phyloP scores from a whole-genome alignment of 495 filamentous ascomycete genomes.

The Xylaria telfairii region DNA sequence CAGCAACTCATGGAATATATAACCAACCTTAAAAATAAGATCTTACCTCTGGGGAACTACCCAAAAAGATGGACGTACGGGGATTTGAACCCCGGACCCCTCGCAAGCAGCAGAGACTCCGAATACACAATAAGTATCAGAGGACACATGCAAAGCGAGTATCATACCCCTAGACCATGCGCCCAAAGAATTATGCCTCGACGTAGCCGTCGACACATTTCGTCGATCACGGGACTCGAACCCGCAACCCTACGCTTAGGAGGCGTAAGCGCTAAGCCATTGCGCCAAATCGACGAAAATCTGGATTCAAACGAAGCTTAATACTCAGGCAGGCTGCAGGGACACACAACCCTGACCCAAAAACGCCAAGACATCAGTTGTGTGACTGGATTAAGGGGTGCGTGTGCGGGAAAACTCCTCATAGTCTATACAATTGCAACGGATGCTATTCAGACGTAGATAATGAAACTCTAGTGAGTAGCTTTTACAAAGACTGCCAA shows the following conservation, averaged over 20 bases:
- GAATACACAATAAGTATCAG: neutral
- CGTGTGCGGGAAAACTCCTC: no score
- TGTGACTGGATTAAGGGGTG: no score
- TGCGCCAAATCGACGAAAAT: constrained; percentile 26
- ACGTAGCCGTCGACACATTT: neutral
- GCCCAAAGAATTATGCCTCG: no score
- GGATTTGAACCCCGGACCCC: constrained; percentile 29
- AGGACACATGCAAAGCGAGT: constrained; percentile 21
- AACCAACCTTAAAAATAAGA: neutral
- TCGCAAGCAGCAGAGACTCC: constrained; percentile 11
- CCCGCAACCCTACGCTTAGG: constrained; percentile 29
- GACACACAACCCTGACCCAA: no score
- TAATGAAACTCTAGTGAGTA: no score
- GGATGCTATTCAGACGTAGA: no score
- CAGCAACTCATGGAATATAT: no score
- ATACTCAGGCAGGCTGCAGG: no score
- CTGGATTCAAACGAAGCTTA: no score
- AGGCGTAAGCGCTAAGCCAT: constrained; percentile 27
- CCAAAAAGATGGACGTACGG: constrained; percentile 18
- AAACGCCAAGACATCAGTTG: no score
- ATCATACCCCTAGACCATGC: constrained; percentile 28
- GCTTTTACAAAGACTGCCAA: no score
- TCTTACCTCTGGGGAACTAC: neutral
- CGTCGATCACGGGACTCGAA: constrained; percentile 30
- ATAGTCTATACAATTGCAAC: no score